Evolutionary conservation across 495 filamentous ascomycete species (phyloP), one percentile per base, ranked within the genome.

Genomic region (Xylaria intraflava): DNA sequence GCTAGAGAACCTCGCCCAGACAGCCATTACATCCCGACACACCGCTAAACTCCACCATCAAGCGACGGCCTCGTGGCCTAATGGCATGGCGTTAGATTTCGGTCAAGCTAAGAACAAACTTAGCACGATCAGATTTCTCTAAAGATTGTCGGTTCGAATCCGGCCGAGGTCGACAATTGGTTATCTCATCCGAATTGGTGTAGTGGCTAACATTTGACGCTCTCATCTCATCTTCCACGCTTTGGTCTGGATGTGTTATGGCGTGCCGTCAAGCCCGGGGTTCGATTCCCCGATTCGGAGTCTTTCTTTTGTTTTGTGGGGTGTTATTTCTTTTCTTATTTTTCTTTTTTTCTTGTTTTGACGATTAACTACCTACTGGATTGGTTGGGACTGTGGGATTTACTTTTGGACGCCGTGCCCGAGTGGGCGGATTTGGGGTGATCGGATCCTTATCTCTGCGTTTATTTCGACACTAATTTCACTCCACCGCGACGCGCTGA

Each of bases 201-300:
- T 67, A 63, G 58, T 65, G 59, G 62, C 62, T 49, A 67, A 65
- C 61, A 67, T 67, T 59, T 64, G 64, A 62, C 62, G 61, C 64
- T 67, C 62, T 67, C 62, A 67, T 35, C 30, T 10, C 14, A 11
- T 4, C 11, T 8, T 23, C 30, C 3, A 12, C 24, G 6, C 8
- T 30, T 19, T 10, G 17, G 2, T 6, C 7, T 19, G 6, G 40
- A 11, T 24, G 7, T 10, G n/a, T n/a, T 30, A 3, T 3, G 22
- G 3, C 9, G 33, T 36, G 11, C 64, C 64, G 64, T 62, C 64
- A 65, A 62, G 64, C 64, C 64, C 64, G 64, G 64, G 62, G 64
- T 67, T 67, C 64, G 64, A 67, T 67, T 67, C 64, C 64, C 64
- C 64, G 64, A 67, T 67, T 67, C 64, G 64, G 64, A 65, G 62